Conservation (phyloP, 805 yeast species). For the Pichia ethanolica region DNA sequence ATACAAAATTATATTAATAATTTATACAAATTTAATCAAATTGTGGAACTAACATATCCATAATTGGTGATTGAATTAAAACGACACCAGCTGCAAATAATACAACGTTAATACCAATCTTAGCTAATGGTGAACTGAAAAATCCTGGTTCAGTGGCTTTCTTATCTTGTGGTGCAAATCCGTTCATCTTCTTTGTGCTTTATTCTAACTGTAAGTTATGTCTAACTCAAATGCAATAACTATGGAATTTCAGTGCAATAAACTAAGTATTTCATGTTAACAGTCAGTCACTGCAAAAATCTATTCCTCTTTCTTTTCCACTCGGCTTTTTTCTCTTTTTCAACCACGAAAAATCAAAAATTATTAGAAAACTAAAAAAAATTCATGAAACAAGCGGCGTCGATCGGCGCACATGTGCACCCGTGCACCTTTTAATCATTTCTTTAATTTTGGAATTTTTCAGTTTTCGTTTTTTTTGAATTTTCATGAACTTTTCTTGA, state of each 20-base stretch:
- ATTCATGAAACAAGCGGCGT: background rate
- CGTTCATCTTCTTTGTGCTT: too few relatives aligned
- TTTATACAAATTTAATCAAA: conserved; percentile 17
- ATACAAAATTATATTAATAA: background rate
- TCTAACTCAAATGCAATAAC: too few relatives aligned
- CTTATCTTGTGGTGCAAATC: conserved; percentile 13
- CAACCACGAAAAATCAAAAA: background rate
- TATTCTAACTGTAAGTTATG: too few relatives aligned
- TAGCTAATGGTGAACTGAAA: conserved; percentile 57
- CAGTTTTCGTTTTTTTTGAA: background rate
- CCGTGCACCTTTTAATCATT: background rate
- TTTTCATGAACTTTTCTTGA: background rate
- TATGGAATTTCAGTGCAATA: too few relatives aligned
- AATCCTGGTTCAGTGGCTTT: conserved; percentile 37
- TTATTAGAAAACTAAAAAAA: background rate
- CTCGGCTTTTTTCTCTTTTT: background rate
- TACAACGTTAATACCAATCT: conserved; percentile 54
- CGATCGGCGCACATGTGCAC: background rate
- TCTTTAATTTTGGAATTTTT: background rate
- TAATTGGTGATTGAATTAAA: conserved; percentile 68
- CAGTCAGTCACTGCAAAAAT: too few relatives aligned
- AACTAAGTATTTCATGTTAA: too few relatives aligned
- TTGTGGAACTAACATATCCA: conserved; percentile 80
- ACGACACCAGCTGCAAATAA: conserved; percentile 69
- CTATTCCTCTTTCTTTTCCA: too few relatives aligned